Evolutionary conservation across 441 rosid species (phyloP).

Genomic region (Mallotus repandus): DNA sequence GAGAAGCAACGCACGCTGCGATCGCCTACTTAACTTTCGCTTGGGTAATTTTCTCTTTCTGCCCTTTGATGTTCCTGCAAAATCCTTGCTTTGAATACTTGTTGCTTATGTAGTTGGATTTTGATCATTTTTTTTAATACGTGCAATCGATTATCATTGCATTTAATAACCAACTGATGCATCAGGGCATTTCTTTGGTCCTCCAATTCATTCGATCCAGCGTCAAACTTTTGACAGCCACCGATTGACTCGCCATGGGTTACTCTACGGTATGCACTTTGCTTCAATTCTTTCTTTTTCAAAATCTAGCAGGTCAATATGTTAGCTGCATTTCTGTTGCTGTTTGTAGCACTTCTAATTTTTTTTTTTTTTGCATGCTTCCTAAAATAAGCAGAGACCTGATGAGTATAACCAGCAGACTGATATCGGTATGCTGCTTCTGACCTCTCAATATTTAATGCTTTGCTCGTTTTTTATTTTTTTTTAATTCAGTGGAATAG

Average conservation of each 20-base stretch:
- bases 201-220: constrained; percentile 1
- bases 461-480: not conserved
- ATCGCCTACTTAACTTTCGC: not conserved
- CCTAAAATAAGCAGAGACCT: constrained; percentile 27
- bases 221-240: not conserved
- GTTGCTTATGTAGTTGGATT: no score
- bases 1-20: constrained; percentile 28
- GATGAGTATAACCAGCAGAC: constrained; percentile 50
- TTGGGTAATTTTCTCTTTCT: not conserved
- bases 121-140: not conserved
- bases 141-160: not conserved
- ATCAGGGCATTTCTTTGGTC: constrained; percentile 10
- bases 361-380: not conserved
- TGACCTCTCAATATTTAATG: not conserved
- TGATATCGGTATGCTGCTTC: constrained; percentile 52
- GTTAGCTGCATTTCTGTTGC: not conserved
- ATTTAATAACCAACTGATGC: not conserved
- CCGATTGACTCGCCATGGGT: constrained; percentile 12
- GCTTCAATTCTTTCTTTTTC: not conserved
- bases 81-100: no score
- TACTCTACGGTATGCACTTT: constrained; percentile 2
- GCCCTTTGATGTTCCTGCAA: no score
- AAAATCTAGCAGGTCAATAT: not conserved
- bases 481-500: not conserved
- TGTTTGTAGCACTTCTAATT: not conserved